These are phyloP conservation scores for Bothriochloa decipiens DNA, from an alignment of 176 grass and related monocot species.

Conservation along the genomic window DNA sequence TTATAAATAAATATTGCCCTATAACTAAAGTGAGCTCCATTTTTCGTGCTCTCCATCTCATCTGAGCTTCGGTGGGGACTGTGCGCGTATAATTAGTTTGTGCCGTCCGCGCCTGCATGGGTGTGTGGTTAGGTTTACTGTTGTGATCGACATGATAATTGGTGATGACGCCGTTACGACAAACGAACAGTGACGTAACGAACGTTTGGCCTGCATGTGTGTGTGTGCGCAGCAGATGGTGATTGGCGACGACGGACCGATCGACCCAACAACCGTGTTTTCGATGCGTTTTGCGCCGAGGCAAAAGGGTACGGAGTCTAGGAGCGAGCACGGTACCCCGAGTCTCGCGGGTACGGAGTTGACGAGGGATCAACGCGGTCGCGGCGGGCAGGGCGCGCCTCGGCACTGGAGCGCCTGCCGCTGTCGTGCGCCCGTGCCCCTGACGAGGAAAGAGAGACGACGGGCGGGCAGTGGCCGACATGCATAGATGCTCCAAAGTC, in stretches of 20 bases:
- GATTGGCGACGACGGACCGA: neutral
- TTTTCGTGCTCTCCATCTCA: neutral
- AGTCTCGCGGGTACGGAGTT: constrained; percentile 37
- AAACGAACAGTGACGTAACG: neutral
- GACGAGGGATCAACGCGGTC: constrained; percentile 16
- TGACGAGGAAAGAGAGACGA: neutral
- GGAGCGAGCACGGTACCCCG: neutral
- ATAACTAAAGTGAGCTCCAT: neutral
- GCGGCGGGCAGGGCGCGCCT: too few species aligned
- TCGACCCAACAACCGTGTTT: neutral
- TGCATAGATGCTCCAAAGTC: constrained; percentile 38
- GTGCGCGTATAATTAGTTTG: neutral
- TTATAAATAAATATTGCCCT: constrained; percentile 3
- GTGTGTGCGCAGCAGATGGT: neutral
- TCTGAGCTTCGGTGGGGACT: neutral
- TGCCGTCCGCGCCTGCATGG: neutral
- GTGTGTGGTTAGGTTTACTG: neutral
- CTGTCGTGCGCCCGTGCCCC: too few species aligned
- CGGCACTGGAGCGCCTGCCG: too few species aligned
- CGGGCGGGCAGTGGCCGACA: constrained; percentile 36
- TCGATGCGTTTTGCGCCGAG: neutral
- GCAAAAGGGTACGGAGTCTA: neutral
- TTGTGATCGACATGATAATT: neutral
- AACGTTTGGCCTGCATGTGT: too few species aligned
- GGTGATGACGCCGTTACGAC: neutral